These are phyloP conservation scores for Hanseniaspora gamundiae DNA, from an alignment of 1,139 yeast genomes.

Conservation along the genomic window DNA sequence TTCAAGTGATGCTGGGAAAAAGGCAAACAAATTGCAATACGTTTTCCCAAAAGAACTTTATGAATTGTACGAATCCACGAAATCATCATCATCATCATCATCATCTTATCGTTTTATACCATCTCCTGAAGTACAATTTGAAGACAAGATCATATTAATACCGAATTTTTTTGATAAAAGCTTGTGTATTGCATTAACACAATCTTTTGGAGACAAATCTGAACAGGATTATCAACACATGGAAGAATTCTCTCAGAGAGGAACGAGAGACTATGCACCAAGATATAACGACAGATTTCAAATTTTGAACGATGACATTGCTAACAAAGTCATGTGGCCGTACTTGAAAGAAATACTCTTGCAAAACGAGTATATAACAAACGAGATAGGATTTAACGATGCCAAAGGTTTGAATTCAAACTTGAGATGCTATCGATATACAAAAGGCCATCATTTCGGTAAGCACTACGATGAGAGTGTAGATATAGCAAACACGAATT, in stretches of 20 bases:
- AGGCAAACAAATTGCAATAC: neutral
- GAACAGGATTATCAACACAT: slow-evolving; percentile 15
- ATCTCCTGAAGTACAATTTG: slow-evolving; percentile 5
- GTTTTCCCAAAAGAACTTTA: slow-evolving; percentile 2
- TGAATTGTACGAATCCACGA: neutral
- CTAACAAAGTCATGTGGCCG: slow-evolving; percentile 33
- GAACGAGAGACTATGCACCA: slow-evolving; percentile 45
- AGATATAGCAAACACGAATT: slow-evolving; percentile 16
- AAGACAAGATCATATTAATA: slow-evolving; percentile 9
- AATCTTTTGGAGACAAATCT: slow-evolving; percentile 24
- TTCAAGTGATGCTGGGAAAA: no score
- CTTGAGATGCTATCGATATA: slow-evolving; percentile 43
- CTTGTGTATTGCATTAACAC: slow-evolving; percentile 33
- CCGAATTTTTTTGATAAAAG: slow-evolving; percentile 7
- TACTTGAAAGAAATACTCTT: slow-evolving; percentile 28
- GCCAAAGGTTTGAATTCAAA: slow-evolving; percentile 49
- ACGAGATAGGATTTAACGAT: slow-evolving; percentile 27
- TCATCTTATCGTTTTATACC: slow-evolving; percentile 5
- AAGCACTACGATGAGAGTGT: slow-evolving; percentile 56
- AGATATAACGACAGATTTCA: slow-evolving; percentile 44
- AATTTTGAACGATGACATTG: slow-evolving; percentile 30
- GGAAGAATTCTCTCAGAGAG: slow-evolving; percentile 39
- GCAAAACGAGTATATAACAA: slow-evolving; percentile 17
- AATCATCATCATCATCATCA: neutral
- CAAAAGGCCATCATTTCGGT: slow-evolving; percentile 49